phyloP scores from a whole-genome alignment of 805 yeast species.

The Henningerozyma blattae region DNA sequence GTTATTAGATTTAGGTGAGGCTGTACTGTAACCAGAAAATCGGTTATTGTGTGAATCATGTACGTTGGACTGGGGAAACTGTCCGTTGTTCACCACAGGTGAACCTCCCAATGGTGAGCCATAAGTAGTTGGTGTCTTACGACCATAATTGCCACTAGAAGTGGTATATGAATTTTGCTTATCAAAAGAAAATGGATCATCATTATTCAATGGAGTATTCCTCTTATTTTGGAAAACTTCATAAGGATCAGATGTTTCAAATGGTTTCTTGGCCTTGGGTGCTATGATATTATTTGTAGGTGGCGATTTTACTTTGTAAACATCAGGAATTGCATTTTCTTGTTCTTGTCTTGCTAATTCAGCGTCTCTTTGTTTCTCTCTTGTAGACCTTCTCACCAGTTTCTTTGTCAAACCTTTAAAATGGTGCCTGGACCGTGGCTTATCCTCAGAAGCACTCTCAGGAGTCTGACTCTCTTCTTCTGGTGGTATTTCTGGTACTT shows the following conservation, averaged over 20 bases:
- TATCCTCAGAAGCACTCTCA: neutral
- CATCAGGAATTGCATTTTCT: too few species aligned
- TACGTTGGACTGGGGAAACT: neutral
- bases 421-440: neutral
- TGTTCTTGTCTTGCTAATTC: too few species aligned
- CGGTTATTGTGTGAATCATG: neutral
- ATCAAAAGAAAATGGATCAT: neutral
- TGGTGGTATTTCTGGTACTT: constrained; percentile 4
- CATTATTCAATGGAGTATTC: neutral
- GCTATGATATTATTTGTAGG: too few species aligned
- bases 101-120: neutral
- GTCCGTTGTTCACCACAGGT: too few species aligned
- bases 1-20: neutral
- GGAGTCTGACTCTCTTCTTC: constrained; percentile 7
- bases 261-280: too few species aligned
- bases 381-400: neutral
- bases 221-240: neutral
- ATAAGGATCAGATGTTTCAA: constrained; percentile 3
- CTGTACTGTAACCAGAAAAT: neutral
- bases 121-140: neutral
- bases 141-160: too few species aligned
- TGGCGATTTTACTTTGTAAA: neutral
- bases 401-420: neutral
- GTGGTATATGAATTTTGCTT: neutral
- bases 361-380: neutral